Percentiles rank a stretch among this genome's conserved stretches.
phyloP scores from a whole-genome alignment of 2,329 filamentous ascomycete genomes.

The Parastagonospora nodorum region DNA sequence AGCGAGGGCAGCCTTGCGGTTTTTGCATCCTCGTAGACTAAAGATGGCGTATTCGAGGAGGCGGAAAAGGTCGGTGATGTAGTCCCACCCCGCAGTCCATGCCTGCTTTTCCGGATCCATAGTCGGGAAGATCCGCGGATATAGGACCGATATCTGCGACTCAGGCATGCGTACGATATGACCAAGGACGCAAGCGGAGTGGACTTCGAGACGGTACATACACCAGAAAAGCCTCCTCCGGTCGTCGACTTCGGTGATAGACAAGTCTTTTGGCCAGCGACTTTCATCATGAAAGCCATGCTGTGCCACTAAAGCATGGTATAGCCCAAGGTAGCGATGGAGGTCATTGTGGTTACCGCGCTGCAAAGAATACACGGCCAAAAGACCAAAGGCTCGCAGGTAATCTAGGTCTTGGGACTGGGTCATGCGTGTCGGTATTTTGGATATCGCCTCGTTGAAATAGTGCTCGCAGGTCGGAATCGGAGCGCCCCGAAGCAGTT shows the following conservation, averaged over 20 bases:
- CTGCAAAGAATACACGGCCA: conserved; percentile 1
- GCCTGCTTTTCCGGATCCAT: background rate
- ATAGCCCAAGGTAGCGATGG: background rate
- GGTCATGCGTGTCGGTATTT: background rate
- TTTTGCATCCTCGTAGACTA: background rate
- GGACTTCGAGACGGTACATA: background rate
- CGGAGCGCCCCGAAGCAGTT: background rate
- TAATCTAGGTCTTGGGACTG: background rate
- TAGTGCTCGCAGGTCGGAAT: background rate
- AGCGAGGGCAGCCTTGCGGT: background rate
- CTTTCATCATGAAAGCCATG: background rate
- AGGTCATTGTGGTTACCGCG: background rate
- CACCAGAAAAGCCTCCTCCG: background rate
- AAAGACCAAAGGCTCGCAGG: background rate
- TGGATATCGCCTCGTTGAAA: background rate
- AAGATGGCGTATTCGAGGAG: background rate
- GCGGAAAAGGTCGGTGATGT: background rate
- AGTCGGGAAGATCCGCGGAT: background rate
- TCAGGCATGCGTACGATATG: background rate
- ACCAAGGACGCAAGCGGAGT: background rate
- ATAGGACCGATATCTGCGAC: background rate
- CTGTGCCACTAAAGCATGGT: background rate
- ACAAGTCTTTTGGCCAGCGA: background rate
- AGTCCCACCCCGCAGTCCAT: conserved; percentile 1
- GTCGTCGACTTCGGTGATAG: background rate